Base-by-base conservation (phyloP, 2,329 filamentous ascomycete genomes). In the Fusarium annulatum region DNA sequence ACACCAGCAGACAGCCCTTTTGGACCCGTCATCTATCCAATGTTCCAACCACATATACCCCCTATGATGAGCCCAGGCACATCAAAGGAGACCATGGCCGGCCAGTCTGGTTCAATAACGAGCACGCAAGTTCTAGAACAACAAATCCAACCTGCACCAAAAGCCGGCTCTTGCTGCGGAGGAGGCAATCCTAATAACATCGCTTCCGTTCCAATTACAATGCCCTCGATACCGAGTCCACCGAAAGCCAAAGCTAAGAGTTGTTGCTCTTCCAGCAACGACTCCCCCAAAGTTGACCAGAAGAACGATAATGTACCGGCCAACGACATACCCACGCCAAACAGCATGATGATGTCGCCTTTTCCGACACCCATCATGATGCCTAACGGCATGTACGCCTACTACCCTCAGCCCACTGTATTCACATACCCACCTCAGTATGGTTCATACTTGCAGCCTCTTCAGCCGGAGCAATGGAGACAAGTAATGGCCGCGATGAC, bases 391-490 rank as follows among this genome's bases (percentile, higher is more conserved):
- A 80, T 85, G 69, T 84, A 82, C 68, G 77, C 80, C 11, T 85
- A 82, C 75, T 85, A 83, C 58, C 76, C 82, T 9, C 84, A 85
- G 41, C 83, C 84, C 5, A 85, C 84, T 21, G 80, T 88, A 21
- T 89, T 87, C 70, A 86, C 85, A 14, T 89, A 89, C 57, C 87
- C 88, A 9, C 82, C 87, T 6, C 84, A 87, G 28, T 88, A 87
- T 76, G 88, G 88, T 12, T 88, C 88, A 1, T 89, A 84, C 73
- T 82, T 87, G 71, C 87, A 88, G 56, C 88, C 88, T 9, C 81
- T 89, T 15, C 86, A 89, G 69, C 87, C 85, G n/a, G 82, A 85
- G 19, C 86, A 87, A 56, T 89, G 86, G 86, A 81, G 84, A 59
- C 84, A 88, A 67, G 80, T 85, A 30, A 84, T 87, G 79, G 81